Percentiles rank a stretch among this genome's conserved stretches.
Evolutionary conservation across 2,329 filamentous ascomycete genomes (phyloP).

Genomic region (Teratosphaeria gauchensis): DNA sequence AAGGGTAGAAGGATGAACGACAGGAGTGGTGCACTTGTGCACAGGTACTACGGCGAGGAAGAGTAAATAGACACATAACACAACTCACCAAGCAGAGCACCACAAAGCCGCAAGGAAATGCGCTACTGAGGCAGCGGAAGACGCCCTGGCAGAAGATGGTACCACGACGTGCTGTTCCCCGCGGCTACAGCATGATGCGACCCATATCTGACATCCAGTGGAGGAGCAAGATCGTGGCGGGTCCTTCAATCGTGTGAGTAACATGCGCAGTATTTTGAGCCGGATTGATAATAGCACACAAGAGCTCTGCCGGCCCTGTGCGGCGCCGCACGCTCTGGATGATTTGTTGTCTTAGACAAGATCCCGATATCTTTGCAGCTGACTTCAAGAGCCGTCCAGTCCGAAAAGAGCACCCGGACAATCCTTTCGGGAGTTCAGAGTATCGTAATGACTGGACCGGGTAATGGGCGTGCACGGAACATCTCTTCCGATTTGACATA

Average conservation of each 20-base stretch:
- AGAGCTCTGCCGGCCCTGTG: background rate
- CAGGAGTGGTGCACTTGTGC: constrained; percentile 4
- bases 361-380: background rate
- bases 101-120: constrained; percentile 22
- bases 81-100: constrained; percentile 1
- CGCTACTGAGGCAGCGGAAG: constrained; percentile 2
- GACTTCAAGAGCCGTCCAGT: background rate
- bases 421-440: background rate
- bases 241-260: background rate
- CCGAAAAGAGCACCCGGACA: too few relatives aligned
- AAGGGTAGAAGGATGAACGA: constrained; percentile 6
- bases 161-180: constrained; percentile 8
- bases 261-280: background rate
- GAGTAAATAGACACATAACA: constrained; percentile 10
- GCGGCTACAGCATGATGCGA: constrained; percentile 9
- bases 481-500: background rate
- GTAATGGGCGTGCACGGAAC: background rate
- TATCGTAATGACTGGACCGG: background rate
- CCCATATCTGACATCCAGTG: background rate
- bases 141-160: constrained; percentile 16
- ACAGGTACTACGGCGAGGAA: constrained; percentile 9
- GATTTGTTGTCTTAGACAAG: constrained; percentile 4
- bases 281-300: background rate
- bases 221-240: constrained; percentile 1
- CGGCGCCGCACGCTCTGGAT: background rate